Evolutionary conservation across 352 stramenopile species (phyloP), one percentile per base, ranked within the genome.

Genomic region (Phytophthora pini): DNA sequence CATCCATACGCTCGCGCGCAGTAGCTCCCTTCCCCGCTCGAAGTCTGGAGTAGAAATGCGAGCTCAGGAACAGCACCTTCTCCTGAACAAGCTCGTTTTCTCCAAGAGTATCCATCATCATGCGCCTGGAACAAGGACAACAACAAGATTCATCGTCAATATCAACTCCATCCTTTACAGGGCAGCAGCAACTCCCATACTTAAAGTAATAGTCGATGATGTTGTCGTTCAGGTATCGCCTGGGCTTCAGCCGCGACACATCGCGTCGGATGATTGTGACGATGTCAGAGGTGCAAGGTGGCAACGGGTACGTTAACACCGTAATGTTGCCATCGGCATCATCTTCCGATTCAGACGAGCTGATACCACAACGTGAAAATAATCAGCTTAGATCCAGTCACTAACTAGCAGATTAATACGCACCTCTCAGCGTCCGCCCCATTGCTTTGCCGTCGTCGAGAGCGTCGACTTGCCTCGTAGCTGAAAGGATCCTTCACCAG

Each of bases 121-220:
- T 44, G 7, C 80, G 80, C 32, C 83, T 91, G 43, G 31, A 36
- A 36, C 4, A 62, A 29, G 1, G 55, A 29, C 5, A 17, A 52
- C 26, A 57, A 36, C 3, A 73, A 56, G 8, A 29, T 12, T 2
- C 20, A 32, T 3, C 4, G 46, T 65, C 27, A 64, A 38, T 58
- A 36, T 9, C 20, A 9, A 34, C 6, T 52, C 2, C 45, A 20
- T 10, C 32, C 4, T 50, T 4, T 15, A 38, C n/a, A 32, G 22
- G n/a, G 12, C 3, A 17, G 20, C 47, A 54, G 2, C 11, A 32
- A 55, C 1, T n/a, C 6, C 61, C 81, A 44, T 80, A 94, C 89
- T 96, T 97, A 67, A 97, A 87, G 46, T 95, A 95, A 57, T 96
- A 96, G 59, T 97, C 90, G 62, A 97, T 92, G 47, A 97, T 87